Conservation (phyloP, 2,329 filamentous ascomycete species). For the Leptographium procerum region DNA sequence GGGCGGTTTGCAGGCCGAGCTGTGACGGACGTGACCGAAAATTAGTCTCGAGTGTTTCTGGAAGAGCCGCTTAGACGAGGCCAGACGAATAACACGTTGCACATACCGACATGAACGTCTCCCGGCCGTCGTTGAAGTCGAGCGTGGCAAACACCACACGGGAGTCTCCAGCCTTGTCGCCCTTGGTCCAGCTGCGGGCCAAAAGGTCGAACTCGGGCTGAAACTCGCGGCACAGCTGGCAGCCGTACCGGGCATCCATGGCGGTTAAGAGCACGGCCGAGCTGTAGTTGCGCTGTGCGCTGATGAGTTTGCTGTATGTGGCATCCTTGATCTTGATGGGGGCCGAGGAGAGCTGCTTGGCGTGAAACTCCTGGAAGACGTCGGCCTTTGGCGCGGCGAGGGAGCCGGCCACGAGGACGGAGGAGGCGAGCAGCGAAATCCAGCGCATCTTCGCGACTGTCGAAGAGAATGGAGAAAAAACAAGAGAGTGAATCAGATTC, state of each 20-base stretch:
- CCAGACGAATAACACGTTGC: too few relatives aligned
- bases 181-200: conserved; percentile 75
- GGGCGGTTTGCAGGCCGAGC: conserved; percentile 89
- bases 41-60: background rate
- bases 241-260: conserved; percentile 71
- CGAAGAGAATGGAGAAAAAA: background rate
- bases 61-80: background rate
- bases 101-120: conserved; percentile 74
- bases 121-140: conserved; percentile 77
- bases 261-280: conserved; percentile 79
- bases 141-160: conserved; percentile 71
- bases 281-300: conserved; percentile 71
- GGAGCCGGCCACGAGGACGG: conserved; percentile 46
- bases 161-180: conserved; percentile 63
- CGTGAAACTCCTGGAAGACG: conserved; percentile 60
- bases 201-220: conserved; percentile 90
- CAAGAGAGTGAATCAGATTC: background rate
- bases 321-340: conserved; percentile 71
- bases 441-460: conserved; percentile 52
- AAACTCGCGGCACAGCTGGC: conserved; percentile 78
- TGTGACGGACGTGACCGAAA: conserved; percentile 27
- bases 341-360: conserved; percentile 51
- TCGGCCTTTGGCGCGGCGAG: conserved; percentile 40
- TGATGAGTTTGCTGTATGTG: conserved; percentile 64
- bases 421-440: conserved; percentile 49